Evolutionary conservation across 2,329 filamentous ascomycete genomes (phyloP).

Genomic region (Immersiporthe knoxdaviesiana): DNA sequence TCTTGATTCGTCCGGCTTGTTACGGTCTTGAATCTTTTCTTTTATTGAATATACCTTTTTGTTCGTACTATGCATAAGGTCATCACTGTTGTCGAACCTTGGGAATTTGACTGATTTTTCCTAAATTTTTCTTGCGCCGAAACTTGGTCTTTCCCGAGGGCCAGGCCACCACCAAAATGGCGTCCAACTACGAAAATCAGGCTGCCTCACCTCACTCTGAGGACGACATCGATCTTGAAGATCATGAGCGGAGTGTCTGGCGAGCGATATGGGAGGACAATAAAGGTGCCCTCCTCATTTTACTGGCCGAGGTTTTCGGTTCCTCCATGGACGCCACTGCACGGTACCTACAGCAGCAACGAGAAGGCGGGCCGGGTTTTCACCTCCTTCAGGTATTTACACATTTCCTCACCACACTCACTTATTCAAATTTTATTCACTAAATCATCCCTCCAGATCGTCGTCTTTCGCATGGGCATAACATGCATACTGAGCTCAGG

Average conservation of each 20-base stretch:
- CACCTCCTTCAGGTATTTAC: slow-evolving; percentile 22
- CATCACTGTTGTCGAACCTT: neutral
- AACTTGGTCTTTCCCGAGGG: neutral
- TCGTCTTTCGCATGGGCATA: slow-evolving; percentile 25
- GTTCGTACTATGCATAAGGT: neutral
- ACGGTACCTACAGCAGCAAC: slow-evolving; percentile 25
- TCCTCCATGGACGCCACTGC: slow-evolving; percentile 27
- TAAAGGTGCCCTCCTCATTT: slow-evolving; percentile 26
- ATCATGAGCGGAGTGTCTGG: slow-evolving; percentile 12
- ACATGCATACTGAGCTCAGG: slow-evolving; percentile 21
- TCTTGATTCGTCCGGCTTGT: neutral
- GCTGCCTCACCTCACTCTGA: neutral
- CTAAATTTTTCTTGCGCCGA: neutral
- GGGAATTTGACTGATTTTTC: neutral
- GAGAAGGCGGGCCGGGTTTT: slow-evolving; percentile 19
- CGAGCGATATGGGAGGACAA: slow-evolving; percentile 27
- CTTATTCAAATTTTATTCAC: neutral
- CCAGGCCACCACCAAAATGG: slow-evolving; percentile 3
- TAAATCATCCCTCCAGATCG: slow-evolving; percentile 11
- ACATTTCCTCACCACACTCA: no score
- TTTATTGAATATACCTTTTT: neutral
- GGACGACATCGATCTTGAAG: neutral
- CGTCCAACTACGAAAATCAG: neutral
- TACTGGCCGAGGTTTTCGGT: slow-evolving; percentile 24
- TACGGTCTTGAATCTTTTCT: no score